Evolutionary conservation across 139 green algal species (phyloP), one percentile per base, ranked within the genome.

Genomic region (Raphidocelis subcapitata): DNA sequence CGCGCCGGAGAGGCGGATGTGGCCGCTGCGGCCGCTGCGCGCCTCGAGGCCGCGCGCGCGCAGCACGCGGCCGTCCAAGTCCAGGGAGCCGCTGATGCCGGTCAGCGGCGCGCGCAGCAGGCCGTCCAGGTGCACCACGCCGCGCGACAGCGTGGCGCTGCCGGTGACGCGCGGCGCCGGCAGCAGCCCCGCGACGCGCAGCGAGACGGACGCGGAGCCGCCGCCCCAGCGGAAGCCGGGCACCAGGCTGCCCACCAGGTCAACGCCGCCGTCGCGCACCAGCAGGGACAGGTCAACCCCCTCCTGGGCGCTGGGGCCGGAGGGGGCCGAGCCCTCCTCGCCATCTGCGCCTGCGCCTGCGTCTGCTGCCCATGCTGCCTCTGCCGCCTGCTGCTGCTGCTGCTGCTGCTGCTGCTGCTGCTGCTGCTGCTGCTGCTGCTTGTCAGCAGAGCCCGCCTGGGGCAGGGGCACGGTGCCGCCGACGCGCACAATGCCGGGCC

Each of bases 251-350:
- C 82, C 82, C 41, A 98, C 61, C 20, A 98, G 79, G 41, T 72
- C 69, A 88, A 98, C 93, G 72, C 93, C 93, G 28, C 81, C 81
- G 69, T 98, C 93, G 49, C 85, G 84, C 14, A 97, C 83, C 32
- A 32, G 72, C 67, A 92, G 56, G 32, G 78, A 62, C 36, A 94
- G 76, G 32, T 90, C 82, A 54, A 92, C 24, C 20, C 62, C 55
- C 15, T 82, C 70, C n/a, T 65, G 65, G 3, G 10, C n/a, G 24
- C 73, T 35, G 29, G 36, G 23, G 26, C 8, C 21, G 37, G 35
- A 32, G 1, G 33, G 28, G 1, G 28, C 69, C 10, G 10, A 5
- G 54, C n/a, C 62, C 51, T 35, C n/a, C 31, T 57, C 37, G 44
- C 41, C 8, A 49, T 20, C 41, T 49, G 8, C 41, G 41, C 41